phyloP scores from a whole-genome alignment of 2,329 filamentous ascomycete genomes.

The Penicillium griseofulvum region DNA sequence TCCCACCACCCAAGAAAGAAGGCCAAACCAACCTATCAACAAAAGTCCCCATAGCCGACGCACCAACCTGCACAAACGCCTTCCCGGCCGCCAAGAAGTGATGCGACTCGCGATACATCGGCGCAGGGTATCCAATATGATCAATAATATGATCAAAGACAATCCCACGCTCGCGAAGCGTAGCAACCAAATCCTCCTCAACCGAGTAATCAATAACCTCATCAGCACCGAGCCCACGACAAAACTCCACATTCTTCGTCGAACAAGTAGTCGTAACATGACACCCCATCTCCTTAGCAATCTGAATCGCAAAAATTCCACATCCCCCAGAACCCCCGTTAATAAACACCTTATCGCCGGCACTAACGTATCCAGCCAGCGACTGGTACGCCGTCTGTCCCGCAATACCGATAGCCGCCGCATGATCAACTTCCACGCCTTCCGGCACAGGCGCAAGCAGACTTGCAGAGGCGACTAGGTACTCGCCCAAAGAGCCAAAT shows the following conservation, averaged over 20 bases:
- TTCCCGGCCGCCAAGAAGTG: conserved; percentile 51
- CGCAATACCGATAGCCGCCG: conserved; percentile 42
- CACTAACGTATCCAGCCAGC: conserved; percentile 44
- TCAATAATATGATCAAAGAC: conserved; percentile 57
- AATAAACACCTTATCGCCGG: conserved; percentile 58
- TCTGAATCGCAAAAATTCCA: conserved; percentile 59
- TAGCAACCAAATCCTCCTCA: conserved; percentile 45
- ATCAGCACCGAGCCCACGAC: conserved; percentile 58
- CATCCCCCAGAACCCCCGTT: conserved; percentile 63
- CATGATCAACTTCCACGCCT: conserved; percentile 41
- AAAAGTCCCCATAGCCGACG: conserved; percentile 29
- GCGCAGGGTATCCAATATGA: conserved; percentile 48
- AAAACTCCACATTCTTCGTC: conserved; percentile 54
- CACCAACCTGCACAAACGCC: conserved; percentile 54
- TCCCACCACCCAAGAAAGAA: conserved; percentile 50
- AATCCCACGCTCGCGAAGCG: conserved; percentile 46
- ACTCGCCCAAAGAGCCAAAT: conserved; percentile 47
- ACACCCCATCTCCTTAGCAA: conserved; percentile 59
- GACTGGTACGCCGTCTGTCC: conserved; percentile 48
- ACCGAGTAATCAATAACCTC: conserved; percentile 59
- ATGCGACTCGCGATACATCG: conserved; percentile 54
- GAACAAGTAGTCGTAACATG: conserved; percentile 60
- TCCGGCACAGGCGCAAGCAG: conserved; percentile 43
- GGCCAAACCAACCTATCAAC: conserved; percentile 45
- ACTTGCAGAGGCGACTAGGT: conserved; percentile 34